phyloP scores from a whole-genome alignment of 2,329 filamentous ascomycete species.

The Bipolaris oryzae region DNA sequence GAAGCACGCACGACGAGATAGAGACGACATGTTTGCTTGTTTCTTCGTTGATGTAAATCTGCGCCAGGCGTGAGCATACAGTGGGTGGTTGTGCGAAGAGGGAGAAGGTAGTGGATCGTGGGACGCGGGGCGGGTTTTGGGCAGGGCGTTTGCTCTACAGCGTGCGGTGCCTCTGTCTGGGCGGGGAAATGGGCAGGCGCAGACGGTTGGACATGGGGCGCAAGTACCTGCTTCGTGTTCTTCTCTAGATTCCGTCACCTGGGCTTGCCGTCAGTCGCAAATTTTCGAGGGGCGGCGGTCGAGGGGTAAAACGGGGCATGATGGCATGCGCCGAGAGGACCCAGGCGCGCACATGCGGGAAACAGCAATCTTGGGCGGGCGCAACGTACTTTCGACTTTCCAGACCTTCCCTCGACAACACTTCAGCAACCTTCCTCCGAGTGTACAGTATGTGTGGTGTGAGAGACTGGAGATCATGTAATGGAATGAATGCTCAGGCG shows the following conservation, averaged over 20 bases:
- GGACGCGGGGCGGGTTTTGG: conserved; percentile 22
- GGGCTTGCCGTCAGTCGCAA: conserved; percentile 35
- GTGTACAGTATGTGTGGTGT: conserved; percentile 17
- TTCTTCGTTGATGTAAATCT: conserved; percentile 40
- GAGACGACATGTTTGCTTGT: conserved; percentile 56
- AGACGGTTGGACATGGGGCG: conserved; percentile 8
- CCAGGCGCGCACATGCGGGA: conserved; percentile 11
- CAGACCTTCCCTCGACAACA: conserved; percentile 51
- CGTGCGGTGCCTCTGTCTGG: conserved; percentile 13
- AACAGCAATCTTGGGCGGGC: background rate
- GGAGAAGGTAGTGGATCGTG: conserved; percentile 22
- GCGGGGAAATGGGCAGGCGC: conserved; percentile 7
- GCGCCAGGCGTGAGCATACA: conserved; percentile 26
- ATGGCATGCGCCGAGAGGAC: conserved; percentile 28
- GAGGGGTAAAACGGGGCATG: conserved; percentile 35
- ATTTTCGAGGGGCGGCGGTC: conserved; percentile 33
- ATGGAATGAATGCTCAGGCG: conserved; percentile 29
- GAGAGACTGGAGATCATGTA: conserved; percentile 28
- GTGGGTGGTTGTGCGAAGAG: conserved; percentile 15
- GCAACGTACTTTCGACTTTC: conserved; percentile 44
- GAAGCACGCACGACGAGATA: conserved; percentile 61
- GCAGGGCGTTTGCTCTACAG: conserved; percentile 29
- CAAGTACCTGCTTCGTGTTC: conserved; percentile 38
- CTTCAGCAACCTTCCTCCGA: conserved; percentile 49
- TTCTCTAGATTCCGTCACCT: conserved; percentile 45